These are phyloP conservation scores for Picochlorum sp. DNA, from an alignment of 139 green algal species.

Conservation along the genomic window DNA sequence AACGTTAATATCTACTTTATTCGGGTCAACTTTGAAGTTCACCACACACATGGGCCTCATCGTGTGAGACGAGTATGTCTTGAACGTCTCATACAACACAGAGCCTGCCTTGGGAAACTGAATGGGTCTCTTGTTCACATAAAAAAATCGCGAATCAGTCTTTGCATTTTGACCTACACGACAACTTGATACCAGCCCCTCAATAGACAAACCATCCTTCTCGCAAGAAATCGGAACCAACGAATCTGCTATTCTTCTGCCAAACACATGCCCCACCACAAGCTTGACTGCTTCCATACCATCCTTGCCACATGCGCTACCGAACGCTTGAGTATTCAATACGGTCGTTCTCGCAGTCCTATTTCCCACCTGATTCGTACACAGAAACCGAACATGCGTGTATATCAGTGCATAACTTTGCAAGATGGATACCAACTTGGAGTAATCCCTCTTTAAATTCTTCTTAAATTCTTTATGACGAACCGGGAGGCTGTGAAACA, in stretches of 20 bases:
- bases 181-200: slow-evolving; percentile 66
- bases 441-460: slow-evolving; percentile 79
- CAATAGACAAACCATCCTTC: slow-evolving; percentile 19
- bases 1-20: slow-evolving; percentile 85
- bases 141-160: slow-evolving; percentile 84
- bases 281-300: slow-evolving; percentile 45
- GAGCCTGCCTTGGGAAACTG: slow-evolving; percentile 68
- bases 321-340: not conserved
- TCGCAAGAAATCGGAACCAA: slow-evolving; percentile 56
- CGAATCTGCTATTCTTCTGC: slow-evolving; percentile 44
- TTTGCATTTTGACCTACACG: slow-evolving; percentile 20
- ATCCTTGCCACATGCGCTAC: not conserved
- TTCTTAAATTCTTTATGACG: slow-evolving; percentile 58
- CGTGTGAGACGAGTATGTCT: slow-evolving; percentile 30
- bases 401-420: slow-evolving; percentile 67
- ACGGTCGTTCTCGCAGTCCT: slow-evolving; percentile 2
- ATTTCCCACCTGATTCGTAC: slow-evolving; percentile 51
- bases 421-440: slow-evolving; percentile 53
- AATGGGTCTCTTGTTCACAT: slow-evolving; percentile 86
- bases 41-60: slow-evolving; percentile 59
- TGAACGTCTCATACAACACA: slow-evolving; percentile 66
- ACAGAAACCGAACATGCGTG: slow-evolving; percentile 49
- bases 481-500: slow-evolving; percentile 88
- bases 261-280: slow-evolving; percentile 70
- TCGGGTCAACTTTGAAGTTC: slow-evolving; percentile 39